A percentile compares a stretch with the other conserved stretches of the same genome.
These are phyloP conservation scores for Bassia scoparia DNA, from an alignment of 148 eudicot genomes.

Conservation along the genomic window DNA sequence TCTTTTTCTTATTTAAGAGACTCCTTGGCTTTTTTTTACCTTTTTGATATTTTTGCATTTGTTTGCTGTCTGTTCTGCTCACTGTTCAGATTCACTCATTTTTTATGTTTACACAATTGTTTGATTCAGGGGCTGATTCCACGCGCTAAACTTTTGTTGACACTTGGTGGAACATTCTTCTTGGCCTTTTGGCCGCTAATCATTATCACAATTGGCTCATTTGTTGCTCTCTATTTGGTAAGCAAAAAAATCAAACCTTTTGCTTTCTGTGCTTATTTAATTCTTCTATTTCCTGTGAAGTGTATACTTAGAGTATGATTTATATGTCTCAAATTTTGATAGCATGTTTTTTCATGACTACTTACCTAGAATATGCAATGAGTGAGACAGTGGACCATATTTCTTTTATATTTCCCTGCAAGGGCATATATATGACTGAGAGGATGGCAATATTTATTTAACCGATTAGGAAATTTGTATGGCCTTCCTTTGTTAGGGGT, in stretches of 20 bases:
- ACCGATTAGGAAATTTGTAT: background rate
- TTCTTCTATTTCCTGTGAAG: background rate
- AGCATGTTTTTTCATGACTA: background rate
- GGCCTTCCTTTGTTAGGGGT: background rate
- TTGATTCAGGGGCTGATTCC: constrained; percentile 79
- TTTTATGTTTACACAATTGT: background rate
- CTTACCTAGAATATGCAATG: background rate
- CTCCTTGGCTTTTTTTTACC: background rate
- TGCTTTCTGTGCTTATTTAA: background rate
- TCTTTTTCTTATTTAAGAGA: background rate
- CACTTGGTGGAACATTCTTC: constrained; percentile 82
- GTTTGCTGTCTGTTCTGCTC: too few species aligned
- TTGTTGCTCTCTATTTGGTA: constrained; percentile 78
- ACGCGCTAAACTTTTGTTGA: constrained; percentile 74
- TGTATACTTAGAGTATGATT: background rate
- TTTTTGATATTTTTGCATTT: background rate
- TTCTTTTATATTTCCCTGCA: background rate
- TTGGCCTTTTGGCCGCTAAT: constrained; percentile 87
- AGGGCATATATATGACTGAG: background rate
- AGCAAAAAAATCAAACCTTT: constrained; percentile 2
- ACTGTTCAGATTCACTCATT: background rate
- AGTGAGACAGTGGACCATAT: background rate
- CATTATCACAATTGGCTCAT: constrained; percentile 51
- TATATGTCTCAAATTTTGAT: background rate
- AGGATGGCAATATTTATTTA: background rate